These are phyloP conservation scores for Basipetospora sp. DNA, from an alignment of 2,329 filamentous ascomycete genomes.

Conservation along the genomic window DNA sequence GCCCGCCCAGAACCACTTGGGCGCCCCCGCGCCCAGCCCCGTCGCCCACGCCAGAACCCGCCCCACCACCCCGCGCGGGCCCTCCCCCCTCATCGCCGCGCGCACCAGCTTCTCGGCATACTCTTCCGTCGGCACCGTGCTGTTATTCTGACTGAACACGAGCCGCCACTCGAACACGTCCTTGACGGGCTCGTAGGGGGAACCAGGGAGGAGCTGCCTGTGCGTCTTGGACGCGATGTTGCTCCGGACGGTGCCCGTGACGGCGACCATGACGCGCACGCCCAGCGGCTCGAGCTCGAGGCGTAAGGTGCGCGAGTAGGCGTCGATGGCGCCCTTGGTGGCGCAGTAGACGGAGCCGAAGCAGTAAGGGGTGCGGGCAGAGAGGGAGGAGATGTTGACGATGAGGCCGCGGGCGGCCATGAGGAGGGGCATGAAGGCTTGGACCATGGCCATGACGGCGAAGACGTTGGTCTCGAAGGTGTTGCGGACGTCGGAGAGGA, in stretches of 20 bases:
- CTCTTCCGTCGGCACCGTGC: slow-evolving; percentile 23
- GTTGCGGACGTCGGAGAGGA: slow-evolving; percentile 35
- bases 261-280: slow-evolving; percentile 42
- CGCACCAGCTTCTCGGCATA: slow-evolving; percentile 30
- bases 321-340: slow-evolving; percentile 38
- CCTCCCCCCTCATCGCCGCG: slow-evolving; percentile 22
- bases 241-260: slow-evolving; percentile 38
- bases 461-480: slow-evolving; percentile 45
- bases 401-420: slow-evolving; percentile 36
- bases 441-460: slow-evolving; percentile 39
- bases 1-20: slow-evolving; percentile 21
- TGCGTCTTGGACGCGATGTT: slow-evolving; percentile 30
- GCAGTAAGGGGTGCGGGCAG: slow-evolving; percentile 34
- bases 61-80: neutral
- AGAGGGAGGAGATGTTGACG: slow-evolving; percentile 39
- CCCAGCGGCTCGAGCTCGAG: slow-evolving; percentile 38
- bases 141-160: slow-evolving; percentile 28
- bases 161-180: slow-evolving; percentile 32
- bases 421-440: slow-evolving; percentile 34
- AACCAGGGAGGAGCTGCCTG: slow-evolving; percentile 27
- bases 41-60: slow-evolving; percentile 20
- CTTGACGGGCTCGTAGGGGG: slow-evolving; percentile 31
- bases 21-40: slow-evolving; percentile 18
- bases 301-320: slow-evolving; percentile 38
- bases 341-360: slow-evolving; percentile 40